Percentiles rank a stretch among this genome's conserved stretches.
phyloP scores from a whole-genome alignment of 257 asterid genomes.

The Petrea volubilis region DNA sequence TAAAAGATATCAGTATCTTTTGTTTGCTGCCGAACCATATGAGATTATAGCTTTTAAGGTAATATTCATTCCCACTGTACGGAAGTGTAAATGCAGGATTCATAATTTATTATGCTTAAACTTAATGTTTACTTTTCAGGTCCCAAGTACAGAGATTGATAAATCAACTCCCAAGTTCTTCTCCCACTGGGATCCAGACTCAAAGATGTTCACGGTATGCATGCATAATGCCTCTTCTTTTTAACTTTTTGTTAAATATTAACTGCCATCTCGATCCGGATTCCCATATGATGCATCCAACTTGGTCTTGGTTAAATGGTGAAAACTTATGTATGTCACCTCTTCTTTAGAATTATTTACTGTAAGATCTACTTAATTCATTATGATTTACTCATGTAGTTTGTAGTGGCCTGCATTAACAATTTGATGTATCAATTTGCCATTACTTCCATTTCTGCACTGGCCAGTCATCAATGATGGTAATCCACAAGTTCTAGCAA shows the following conservation, averaged over 20 bases:
- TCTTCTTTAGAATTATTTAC: background rate
- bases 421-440: background rate
- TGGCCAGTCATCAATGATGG: background rate
- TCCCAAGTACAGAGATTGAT: constrained; percentile 93
- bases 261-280: background rate
- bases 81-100: background rate
- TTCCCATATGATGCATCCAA: background rate
- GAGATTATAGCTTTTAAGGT: constrained; percentile 94
- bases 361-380: background rate
- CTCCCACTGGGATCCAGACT: constrained; percentile 98
- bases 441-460: background rate
- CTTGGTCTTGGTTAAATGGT: constrained; percentile 2
- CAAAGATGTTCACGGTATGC: constrained; percentile 93
- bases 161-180: constrained; percentile 97
- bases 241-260: background rate
- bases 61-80: constrained; percentile 12
- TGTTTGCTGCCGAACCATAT: constrained; percentile 97
- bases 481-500: background rate
- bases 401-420: background rate
- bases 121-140: constrained; percentile 40
- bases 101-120: background rate
- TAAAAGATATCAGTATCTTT: constrained; percentile 81
- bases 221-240: background rate
- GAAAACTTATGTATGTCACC: background rate
- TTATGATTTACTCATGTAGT: background rate